Percentiles rank a stretch among this genome's conserved stretches.
phyloP scores from a whole-genome alignment of 1,284 basidiomycete species.

The Termitomyces sp. region DNA sequence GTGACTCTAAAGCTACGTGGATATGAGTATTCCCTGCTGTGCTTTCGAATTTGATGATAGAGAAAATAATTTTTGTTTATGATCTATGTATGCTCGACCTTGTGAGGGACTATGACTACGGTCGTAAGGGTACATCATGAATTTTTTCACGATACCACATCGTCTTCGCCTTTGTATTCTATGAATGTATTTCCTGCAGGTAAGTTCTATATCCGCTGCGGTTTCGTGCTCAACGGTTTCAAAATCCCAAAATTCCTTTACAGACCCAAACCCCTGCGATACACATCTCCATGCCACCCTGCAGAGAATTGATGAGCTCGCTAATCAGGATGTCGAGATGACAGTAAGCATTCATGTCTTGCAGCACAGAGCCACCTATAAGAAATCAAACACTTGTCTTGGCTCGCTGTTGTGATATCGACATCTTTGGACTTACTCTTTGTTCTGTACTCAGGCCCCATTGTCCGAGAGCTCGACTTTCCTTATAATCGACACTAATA shows the following conservation, averaged over 20 bases:
- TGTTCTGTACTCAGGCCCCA: conserved; percentile 29
- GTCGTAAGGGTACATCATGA: conserved; percentile 3
- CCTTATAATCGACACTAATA: conserved; percentile 70
- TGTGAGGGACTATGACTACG: conserved; percentile 1
- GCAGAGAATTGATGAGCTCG: conserved; percentile 44
- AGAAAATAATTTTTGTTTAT: neutral
- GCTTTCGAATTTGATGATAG: neutral
- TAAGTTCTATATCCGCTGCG: conserved; percentile 2
- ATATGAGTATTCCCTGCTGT: too few species aligned
- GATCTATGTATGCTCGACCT: neutral
- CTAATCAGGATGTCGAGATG: conserved; percentile 68
- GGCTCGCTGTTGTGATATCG: conserved; percentile 1
- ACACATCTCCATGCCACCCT: conserved; percentile 37
- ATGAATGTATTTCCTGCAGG: conserved; percentile 10
- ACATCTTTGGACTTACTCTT: conserved; percentile 7
- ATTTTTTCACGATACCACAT: conserved; percentile 4
- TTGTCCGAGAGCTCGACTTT: conserved; percentile 36
- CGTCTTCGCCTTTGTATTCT: conserved; percentile 9
- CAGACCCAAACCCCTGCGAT: conserved; percentile 19
- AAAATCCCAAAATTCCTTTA: neutral
- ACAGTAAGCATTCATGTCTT: conserved; percentile 32
- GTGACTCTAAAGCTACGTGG: too few species aligned
- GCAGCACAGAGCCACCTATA: conserved; percentile 1
- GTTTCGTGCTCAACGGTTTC: neutral
- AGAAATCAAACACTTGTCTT: neutral